A percentile compares a stretch with the other conserved stretches of the same genome.
phyloP scores from a whole-genome alignment of 495 filamentous ascomycete species.

The Xylaria telfairii region DNA sequence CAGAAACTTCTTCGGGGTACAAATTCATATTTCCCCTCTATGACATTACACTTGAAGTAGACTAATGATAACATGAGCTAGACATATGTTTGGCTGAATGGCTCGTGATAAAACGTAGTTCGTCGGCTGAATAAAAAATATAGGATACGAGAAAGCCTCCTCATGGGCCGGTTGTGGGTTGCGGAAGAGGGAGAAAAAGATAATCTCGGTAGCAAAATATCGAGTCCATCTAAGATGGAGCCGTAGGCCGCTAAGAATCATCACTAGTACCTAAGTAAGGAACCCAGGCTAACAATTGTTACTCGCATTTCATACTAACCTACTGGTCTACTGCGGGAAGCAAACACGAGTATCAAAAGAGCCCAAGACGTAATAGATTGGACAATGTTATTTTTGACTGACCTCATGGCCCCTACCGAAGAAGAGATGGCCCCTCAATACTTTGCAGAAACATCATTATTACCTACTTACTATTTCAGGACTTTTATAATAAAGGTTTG shows the following conservation, averaged over 20 bases:
- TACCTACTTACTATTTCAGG: too few relatives aligned
- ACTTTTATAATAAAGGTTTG: too few relatives aligned
- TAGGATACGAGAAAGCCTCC: not conserved
- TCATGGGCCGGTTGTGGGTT: not conserved
- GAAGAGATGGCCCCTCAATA: not conserved
- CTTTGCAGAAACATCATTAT: too few relatives aligned
- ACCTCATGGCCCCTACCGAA: not conserved
- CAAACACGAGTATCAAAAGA: not conserved
- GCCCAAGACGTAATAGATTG: not conserved
- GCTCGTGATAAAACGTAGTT: too few relatives aligned
- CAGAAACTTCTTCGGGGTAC: too few relatives aligned
- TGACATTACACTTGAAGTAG: too few relatives aligned
- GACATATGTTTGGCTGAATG: too few relatives aligned
- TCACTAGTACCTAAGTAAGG: not conserved
- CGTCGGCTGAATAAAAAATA: too few relatives aligned
- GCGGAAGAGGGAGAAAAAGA: not conserved
- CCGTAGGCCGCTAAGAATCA: not conserved
- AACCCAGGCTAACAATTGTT: not conserved
- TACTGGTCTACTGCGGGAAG: not conserved
- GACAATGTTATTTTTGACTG: not conserved
- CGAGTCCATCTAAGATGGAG: too few relatives aligned
- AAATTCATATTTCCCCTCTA: too few relatives aligned
- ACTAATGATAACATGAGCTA: too few relatives aligned
- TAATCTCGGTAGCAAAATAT: not conserved
- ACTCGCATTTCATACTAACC: not conserved